A percentile compares a stretch with the other conserved stretches of the same genome.
phyloP scores from a whole-genome alignment of 106 monocot species.

The Ottelia alismoides region DNA sequence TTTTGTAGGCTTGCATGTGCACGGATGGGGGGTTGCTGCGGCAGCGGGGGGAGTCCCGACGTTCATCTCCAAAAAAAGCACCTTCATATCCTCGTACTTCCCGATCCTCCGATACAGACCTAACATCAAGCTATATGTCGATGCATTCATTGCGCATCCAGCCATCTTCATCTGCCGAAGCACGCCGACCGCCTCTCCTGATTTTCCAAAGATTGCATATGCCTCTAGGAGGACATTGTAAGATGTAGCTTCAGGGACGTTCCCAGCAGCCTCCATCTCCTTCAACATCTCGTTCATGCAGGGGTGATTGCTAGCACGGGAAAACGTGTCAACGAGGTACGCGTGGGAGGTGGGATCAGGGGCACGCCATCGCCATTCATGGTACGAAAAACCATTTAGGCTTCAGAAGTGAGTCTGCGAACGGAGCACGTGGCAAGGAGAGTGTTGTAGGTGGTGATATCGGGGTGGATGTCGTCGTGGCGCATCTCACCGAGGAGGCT shows the following conservation, averaged over 20 bases:
- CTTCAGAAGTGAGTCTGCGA: slow-evolving; percentile 50
- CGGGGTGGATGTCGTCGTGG: slow-evolving; percentile 70
- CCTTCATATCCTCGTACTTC: slow-evolving; percentile 69
- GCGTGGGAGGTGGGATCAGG: slow-evolving; percentile 57
- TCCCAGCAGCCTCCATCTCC: slow-evolving; percentile 64
- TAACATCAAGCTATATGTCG: slow-evolving; percentile 64
- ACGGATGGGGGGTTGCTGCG: no score
- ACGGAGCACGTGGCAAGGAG: slow-evolving; percentile 63
- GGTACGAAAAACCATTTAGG: slow-evolving; percentile 61
- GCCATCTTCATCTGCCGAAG: slow-evolving; percentile 85
- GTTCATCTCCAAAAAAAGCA: slow-evolving; percentile 97
- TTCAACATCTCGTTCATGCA: slow-evolving; percentile 51
- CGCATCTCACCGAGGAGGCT: slow-evolving; percentile 89
- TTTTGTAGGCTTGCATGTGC: no score
- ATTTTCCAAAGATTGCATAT: slow-evolving; percentile 27
- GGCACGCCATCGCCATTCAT: slow-evolving; percentile 63
- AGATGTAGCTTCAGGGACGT: slow-evolving; percentile 52
- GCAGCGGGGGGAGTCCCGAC: no score
- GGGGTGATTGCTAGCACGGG: slow-evolving; percentile 26
- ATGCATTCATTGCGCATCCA: slow-evolving; percentile 59
- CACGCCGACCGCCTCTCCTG: slow-evolving; percentile 43
- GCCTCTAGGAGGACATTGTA: slow-evolving; percentile 84
- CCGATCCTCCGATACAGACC: slow-evolving; percentile 58
- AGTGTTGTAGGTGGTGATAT: slow-evolving; percentile 88
- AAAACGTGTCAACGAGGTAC: slow-evolving; percentile 65